Conservation (phyloP, 2,329 filamentous ascomycete species). For the Chrysoporthe puriensis region DNA sequence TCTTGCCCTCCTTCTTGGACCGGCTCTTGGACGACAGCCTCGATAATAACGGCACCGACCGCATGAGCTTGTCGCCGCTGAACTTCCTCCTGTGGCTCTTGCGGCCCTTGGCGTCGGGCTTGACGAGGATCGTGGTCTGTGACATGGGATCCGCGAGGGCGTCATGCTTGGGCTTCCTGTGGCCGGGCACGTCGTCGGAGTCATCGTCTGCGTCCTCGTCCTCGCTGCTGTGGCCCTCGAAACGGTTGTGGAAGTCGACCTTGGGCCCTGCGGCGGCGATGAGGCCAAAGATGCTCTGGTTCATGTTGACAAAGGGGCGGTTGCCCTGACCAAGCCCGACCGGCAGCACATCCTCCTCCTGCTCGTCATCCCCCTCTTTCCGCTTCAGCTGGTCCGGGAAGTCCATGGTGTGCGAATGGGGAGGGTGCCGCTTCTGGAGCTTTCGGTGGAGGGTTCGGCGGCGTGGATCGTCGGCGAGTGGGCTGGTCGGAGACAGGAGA, state of each 20-base stretch:
- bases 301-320: slow-evolving; percentile 69
- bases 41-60: slow-evolving; percentile 65
- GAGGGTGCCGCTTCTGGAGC: slow-evolving; percentile 45
- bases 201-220: slow-evolving; percentile 71
- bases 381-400: slow-evolving; percentile 58
- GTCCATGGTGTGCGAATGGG: slow-evolving; percentile 46
- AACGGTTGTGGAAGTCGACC: slow-evolving; percentile 79
- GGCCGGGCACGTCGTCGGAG: slow-evolving; percentile 34
- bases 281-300: slow-evolving; percentile 92
- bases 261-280: slow-evolving; percentile 86
- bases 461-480: slow-evolving; percentile 40
- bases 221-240: slow-evolving; percentile 79
- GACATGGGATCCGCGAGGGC: slow-evolving; percentile 36
- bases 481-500: slow-evolving; percentile 29
- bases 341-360: slow-evolving; percentile 52
- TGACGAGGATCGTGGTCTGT: slow-evolving; percentile 46
- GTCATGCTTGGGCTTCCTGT: slow-evolving; percentile 11
- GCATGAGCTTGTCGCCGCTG: slow-evolving; percentile 68
- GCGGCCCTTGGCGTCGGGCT: slow-evolving; percentile 32
- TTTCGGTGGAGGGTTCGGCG: slow-evolving; percentile 46
- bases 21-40: slow-evolving; percentile 46
- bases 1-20: slow-evolving; percentile 47
- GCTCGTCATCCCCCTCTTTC: slow-evolving; percentile 50
- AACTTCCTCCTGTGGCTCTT: slow-evolving; percentile 60
- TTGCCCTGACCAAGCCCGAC: slow-evolving; percentile 51